These are phyloP conservation scores for Epichloe festucae DNA, from an alignment of 2,329 filamentous ascomycete species.

Conservation along the genomic window DNA sequence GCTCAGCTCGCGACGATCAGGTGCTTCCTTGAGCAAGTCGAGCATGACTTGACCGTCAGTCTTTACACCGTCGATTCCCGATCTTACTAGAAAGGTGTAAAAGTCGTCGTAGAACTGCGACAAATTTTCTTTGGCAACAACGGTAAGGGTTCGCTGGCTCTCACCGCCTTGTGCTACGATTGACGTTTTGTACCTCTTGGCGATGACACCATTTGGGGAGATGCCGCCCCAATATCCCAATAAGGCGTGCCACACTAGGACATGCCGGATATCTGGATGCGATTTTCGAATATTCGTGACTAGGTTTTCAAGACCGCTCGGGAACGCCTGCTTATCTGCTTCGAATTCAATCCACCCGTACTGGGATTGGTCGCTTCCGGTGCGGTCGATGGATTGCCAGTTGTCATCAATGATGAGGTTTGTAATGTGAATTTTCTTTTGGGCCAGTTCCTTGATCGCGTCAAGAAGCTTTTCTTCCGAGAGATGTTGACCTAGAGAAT, in stretches of 20 bases:
- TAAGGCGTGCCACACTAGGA: constrained; percentile 91
- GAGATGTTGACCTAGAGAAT: constrained; percentile 71
- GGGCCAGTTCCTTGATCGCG: constrained; percentile 58
- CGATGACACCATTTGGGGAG: constrained; percentile 59
- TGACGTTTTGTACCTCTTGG: constrained; percentile 64
- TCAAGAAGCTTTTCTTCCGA: constrained; percentile 67
- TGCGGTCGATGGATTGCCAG: constrained; percentile 65
- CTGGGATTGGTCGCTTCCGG: constrained; percentile 38
- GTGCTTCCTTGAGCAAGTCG: constrained; percentile 58
- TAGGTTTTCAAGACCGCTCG: constrained; percentile 61
- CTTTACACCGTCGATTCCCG: constrained; percentile 78
- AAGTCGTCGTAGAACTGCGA: constrained; percentile 78
- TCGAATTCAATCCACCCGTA: constrained; percentile 73
- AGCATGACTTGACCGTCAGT: constrained; percentile 87
- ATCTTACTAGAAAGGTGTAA: constrained; percentile 63
- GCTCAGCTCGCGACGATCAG: constrained; percentile 58
- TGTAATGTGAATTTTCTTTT: constrained; percentile 61
- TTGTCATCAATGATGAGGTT: constrained; percentile 95
- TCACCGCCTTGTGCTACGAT: constrained; percentile 43
- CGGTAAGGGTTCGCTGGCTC: constrained; percentile 36
- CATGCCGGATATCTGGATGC: constrained; percentile 62
- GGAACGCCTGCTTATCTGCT: constrained; percentile 68
- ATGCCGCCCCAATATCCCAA: constrained; percentile 88
- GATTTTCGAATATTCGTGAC: constrained; percentile 54
- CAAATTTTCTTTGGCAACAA: constrained; percentile 64